Evolutionary conservation across 257 asterid species (phyloP).

Genomic region (Avicennia marina): DNA sequence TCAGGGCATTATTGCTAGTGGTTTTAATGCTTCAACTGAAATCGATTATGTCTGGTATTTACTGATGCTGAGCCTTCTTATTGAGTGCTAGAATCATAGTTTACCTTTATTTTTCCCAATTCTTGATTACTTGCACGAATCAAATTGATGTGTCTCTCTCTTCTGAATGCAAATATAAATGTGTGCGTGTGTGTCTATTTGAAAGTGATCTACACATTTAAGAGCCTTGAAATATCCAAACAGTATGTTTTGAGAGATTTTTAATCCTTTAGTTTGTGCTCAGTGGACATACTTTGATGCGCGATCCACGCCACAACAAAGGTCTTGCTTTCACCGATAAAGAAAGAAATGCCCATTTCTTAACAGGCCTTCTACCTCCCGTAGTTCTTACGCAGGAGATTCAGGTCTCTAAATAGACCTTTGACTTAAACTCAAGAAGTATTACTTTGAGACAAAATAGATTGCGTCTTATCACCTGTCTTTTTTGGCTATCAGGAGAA

Average conservation of each 20-base stretch:
- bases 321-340: slow-evolving; percentile 79
- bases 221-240: not conserved
- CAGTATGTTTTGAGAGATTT: not conserved
- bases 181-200: not conserved
- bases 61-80: not conserved
- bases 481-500: slow-evolving; percentile 45
- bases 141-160: not conserved
- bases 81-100: not conserved
- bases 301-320: slow-evolving; percentile 89
- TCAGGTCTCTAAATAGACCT: slow-evolving; percentile 50
- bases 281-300: slow-evolving; percentile 78
- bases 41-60: no score
- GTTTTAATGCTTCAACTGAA: no score
- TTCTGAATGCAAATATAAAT: not conserved
- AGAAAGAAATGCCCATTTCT: slow-evolving; percentile 89
- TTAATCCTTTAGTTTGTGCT: not conserved
- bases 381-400: slow-evolving; percentile 62
- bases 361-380: slow-evolving; percentile 91
- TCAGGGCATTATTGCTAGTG: no score
- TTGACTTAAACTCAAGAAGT: not conserved
- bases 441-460: not conserved
- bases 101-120: not conserved
- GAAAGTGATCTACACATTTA: not conserved
- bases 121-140: not conserved
- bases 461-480: not conserved